These are phyloP conservation scores for Colletotrichum orbiculare DNA, from an alignment of 2,329 filamentous ascomycete genomes.

Conservation along the genomic window DNA sequence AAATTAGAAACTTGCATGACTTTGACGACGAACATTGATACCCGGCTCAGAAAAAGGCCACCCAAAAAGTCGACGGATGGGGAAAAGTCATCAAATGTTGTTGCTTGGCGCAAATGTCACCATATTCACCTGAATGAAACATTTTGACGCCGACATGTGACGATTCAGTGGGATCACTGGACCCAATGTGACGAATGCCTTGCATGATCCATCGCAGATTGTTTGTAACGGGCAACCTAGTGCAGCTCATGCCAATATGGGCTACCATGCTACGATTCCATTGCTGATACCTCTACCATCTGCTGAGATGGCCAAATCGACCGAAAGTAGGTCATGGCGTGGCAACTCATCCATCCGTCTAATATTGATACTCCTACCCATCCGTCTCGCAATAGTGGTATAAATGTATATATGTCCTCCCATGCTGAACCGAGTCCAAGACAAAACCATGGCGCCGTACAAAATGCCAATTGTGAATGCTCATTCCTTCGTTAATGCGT, in stretches of 20 bases:
- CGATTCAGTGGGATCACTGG: too few relatives aligned
- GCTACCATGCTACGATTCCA: too few relatives aligned
- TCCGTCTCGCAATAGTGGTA: not conserved
- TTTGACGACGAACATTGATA: constrained; percentile 31
- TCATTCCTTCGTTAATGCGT: constrained; percentile 18
- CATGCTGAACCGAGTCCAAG: constrained; percentile 5
- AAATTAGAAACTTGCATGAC: not conserved
- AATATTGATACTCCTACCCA: not conserved
- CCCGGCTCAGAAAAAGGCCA: constrained; percentile 30
- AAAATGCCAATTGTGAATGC: not conserved
- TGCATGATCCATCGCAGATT: too few relatives aligned
- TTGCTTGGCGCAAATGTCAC: constrained; percentile 2
- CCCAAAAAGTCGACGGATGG: constrained; percentile 13
- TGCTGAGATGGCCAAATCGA: too few relatives aligned
- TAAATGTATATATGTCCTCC: constrained; percentile 5
- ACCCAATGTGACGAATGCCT: too few relatives aligned
- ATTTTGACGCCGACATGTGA: too few relatives aligned
- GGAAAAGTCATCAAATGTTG: constrained; percentile 22
- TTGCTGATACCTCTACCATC: too few relatives aligned
- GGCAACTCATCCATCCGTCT: too few relatives aligned
- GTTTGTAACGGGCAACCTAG: too few relatives aligned
- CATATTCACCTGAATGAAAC: too few relatives aligned
- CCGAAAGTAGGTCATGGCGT: too few relatives aligned
- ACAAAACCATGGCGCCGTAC: constrained; percentile 17
- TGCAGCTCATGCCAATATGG: too few relatives aligned